phyloP scores from a whole-genome alignment of 2,329 filamentous ascomycete species.

The Simplicillium sp. region DNA sequence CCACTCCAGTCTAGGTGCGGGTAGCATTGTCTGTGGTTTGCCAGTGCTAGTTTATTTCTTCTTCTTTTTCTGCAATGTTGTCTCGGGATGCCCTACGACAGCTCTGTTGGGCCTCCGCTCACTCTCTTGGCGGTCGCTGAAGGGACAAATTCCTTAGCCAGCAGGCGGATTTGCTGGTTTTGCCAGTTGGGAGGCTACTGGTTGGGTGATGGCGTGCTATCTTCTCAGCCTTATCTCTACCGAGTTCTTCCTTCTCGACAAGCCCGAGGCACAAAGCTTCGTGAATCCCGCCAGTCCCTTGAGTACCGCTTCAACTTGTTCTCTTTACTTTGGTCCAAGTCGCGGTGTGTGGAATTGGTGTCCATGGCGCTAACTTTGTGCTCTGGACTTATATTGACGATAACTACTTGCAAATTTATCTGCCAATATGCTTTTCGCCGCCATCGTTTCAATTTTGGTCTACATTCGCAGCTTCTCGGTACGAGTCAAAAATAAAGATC shows the following conservation, averaged over 20 bases:
- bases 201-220: slow-evolving; percentile 67
- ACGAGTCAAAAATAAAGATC: slow-evolving; percentile 55
- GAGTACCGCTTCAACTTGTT: slow-evolving; percentile 77
- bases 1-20: slow-evolving; percentile 49
- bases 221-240: slow-evolving; percentile 61
- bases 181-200: slow-evolving; percentile 54
- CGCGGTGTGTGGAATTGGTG: slow-evolving; percentile 53
- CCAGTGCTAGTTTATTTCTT: slow-evolving; percentile 66
- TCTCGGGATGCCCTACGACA: slow-evolving; percentile 76
- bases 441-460: slow-evolving; percentile 60
- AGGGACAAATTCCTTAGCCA: slow-evolving; percentile 69
- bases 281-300: slow-evolving; percentile 53
- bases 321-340: slow-evolving; percentile 62
- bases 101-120: slow-evolving; percentile 60
- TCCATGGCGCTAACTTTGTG: slow-evolving; percentile 67
- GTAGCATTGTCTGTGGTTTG: slow-evolving; percentile 65
- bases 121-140: slow-evolving; percentile 59
- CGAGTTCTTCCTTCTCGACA: slow-evolving; percentile 63
- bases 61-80: slow-evolving; percentile 77
- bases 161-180: slow-evolving; percentile 56
- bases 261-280: slow-evolving; percentile 57
- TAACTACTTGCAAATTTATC: slow-evolving; percentile 81
- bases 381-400: slow-evolving; percentile 87
- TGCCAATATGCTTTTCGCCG: slow-evolving; percentile 67
- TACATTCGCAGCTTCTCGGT: slow-evolving; percentile 74